Evolutionary conservation across 192 early-diverging fungal species (phyloP).

Genomic region (Rhizoclosmatium sp.): DNA sequence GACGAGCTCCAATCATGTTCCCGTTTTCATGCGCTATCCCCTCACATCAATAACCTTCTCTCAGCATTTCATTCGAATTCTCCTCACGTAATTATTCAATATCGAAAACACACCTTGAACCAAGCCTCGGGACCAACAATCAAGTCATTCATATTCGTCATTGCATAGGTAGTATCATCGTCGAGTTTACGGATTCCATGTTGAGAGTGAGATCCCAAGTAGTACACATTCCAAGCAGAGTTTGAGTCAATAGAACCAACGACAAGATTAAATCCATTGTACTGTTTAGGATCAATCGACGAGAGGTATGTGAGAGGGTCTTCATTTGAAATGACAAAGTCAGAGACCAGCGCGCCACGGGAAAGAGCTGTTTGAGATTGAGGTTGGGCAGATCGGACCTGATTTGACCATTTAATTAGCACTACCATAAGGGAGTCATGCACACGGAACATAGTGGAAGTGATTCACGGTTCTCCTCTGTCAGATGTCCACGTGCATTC

Average conservation of each 20-base stretch:
- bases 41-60: no score
- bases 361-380: conserved; percentile 35
- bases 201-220: conserved; percentile 37
- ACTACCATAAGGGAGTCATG: no score
- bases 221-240: conserved; percentile 21
- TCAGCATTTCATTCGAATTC: no score
- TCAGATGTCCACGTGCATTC: no score
- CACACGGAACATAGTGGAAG: no score
- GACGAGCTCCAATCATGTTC: no score
- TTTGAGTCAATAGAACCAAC: conserved; percentile 34
- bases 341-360: conserved; percentile 46
- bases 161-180: conserved; percentile 38
- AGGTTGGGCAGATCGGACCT: no score
- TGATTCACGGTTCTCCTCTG: no score
- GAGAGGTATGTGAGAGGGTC: conserved; percentile 20
- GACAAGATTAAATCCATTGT: conserved; percentile 58
- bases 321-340: conserved; percentile 35
- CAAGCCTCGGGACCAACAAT: conserved; percentile 31
- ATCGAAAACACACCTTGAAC: conserved; percentile 4
- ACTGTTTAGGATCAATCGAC: conserved; percentile 3
- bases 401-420: no score
- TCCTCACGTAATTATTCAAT: no score
- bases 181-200: not conserved
- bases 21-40: no score
- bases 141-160: conserved; percentile 46